These are phyloP conservation scores for Kandelia obovata DNA, from an alignment of 345 rosid genomes.

Conservation along the genomic window DNA sequence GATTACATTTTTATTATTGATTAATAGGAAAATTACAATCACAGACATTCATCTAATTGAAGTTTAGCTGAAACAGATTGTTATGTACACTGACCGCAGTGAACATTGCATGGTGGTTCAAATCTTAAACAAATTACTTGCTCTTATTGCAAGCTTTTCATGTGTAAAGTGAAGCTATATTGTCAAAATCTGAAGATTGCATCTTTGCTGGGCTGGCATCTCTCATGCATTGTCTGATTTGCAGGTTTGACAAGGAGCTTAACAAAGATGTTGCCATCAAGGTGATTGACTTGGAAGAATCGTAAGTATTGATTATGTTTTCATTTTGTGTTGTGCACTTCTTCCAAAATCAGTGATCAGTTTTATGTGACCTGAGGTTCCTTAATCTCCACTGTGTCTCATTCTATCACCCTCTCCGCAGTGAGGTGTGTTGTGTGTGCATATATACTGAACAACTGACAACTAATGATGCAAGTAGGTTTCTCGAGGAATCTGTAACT, in stretches of 20 bases:
- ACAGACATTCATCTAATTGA: no score
- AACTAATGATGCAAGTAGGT: no score
- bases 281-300: conserved; percentile 98
- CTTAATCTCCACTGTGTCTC: no score
- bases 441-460: neutral
- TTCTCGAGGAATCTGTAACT: neutral
- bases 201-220: conserved; percentile 10
- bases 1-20: no score
- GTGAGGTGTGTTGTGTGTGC: neutral
- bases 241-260: conserved; percentile 93
- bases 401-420: neutral
- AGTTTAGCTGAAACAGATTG: neutral
- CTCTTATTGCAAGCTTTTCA: neutral
- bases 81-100: neutral
- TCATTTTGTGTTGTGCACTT: neutral
- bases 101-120: neutral
- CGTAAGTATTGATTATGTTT: conserved; percentile 51
- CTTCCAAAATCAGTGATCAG: neutral
- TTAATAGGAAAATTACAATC: no score
- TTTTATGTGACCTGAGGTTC: neutral
- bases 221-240: conserved; percentile 30
- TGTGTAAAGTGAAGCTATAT: neutral
- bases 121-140: neutral
- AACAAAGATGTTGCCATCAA: conserved; percentile 97
- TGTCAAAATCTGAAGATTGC: conserved; percentile 1